These are phyloP conservation scores for Micromonas pusilla DNA, from an alignment of 139 green algal species.

Conservation along the genomic window DNA sequence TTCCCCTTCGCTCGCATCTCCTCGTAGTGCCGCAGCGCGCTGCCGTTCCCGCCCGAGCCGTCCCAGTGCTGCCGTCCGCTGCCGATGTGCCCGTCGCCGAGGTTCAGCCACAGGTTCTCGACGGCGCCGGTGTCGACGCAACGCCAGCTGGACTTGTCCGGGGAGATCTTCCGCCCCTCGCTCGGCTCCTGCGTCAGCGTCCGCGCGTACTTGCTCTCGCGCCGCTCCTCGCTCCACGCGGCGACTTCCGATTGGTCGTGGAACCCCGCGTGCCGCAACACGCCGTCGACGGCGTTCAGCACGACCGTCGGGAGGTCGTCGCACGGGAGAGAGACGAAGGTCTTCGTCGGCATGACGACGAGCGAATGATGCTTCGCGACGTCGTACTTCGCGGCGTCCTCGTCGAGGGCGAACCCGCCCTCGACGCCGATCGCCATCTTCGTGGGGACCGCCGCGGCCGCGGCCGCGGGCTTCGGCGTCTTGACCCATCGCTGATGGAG, in stretches of 20 bases:
- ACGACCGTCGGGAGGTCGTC: slow-evolving; percentile 68
- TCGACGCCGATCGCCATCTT: slow-evolving; percentile 21
- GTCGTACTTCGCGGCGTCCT: slow-evolving; percentile 31
- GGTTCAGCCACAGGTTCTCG: slow-evolving; percentile 98
- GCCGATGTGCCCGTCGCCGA: slow-evolving; percentile 88
- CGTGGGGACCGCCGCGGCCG: slow-evolving; percentile 5
- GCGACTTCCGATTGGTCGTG: slow-evolving; percentile 36
- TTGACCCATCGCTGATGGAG: slow-evolving; percentile 59
- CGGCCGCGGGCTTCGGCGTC: background rate
- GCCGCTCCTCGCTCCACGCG: slow-evolving; percentile 44
- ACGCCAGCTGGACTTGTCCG: slow-evolving; percentile 72
- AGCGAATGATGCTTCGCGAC: slow-evolving; percentile 43
- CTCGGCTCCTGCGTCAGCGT: slow-evolving; percentile 70
- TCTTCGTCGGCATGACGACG: slow-evolving; percentile 38
- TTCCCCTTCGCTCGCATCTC: slow-evolving; percentile 48
- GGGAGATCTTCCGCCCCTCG: slow-evolving; percentile 57
- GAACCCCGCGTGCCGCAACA: slow-evolving; percentile 68
- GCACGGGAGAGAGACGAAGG: slow-evolving; percentile 52
- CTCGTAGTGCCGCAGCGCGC: slow-evolving; percentile 85
- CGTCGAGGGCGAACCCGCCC: slow-evolving; percentile 25
- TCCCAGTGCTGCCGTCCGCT: slow-evolving; percentile 66
- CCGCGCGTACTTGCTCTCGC: slow-evolving; percentile 74
- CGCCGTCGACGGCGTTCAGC: slow-evolving; percentile 50
- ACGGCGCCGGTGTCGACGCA: slow-evolving; percentile 69
- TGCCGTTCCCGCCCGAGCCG: slow-evolving; percentile 82